Evolutionary conservation across 2,329 filamentous ascomycete genomes (phyloP).

Genomic region (Ceratocystis papillata): DNA sequence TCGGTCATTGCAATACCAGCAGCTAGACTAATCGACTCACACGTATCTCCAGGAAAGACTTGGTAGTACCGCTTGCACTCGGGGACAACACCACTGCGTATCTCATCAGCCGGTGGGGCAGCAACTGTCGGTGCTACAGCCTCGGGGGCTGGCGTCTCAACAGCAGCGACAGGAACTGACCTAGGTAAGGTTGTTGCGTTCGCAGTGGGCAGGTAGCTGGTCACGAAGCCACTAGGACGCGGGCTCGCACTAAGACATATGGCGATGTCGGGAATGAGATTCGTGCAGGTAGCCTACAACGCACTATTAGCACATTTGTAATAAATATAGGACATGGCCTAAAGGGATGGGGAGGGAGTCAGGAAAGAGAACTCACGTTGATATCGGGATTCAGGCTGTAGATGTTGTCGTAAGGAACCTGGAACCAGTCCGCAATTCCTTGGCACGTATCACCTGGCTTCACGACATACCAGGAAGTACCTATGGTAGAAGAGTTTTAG

Average conservation of each 20-base stretch:
- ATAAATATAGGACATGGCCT: not conserved
- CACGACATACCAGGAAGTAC: conserved; percentile 21
- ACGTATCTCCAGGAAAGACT: conserved; percentile 15
- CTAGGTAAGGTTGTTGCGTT: not conserved
- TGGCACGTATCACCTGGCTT: conserved; percentile 21
- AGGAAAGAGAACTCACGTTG: conserved; percentile 9
- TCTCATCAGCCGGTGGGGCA: conserved; percentile 13
- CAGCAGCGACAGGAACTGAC: not conserved
- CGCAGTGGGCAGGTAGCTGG: not conserved
- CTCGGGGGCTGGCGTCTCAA: not conserved
- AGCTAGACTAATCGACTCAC: not conserved
- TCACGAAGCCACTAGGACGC: not conserved
- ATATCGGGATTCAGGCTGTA: conserved; percentile 19
- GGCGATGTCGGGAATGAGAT: conserved; percentile 18
- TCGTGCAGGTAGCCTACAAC: conserved; percentile 18
- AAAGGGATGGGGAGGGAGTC: no score
- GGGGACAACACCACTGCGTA: not conserved
- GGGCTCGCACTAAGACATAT: conserved; percentile 13
- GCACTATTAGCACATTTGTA: not conserved
- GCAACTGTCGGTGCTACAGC: not conserved
- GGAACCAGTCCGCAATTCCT: conserved; percentile 9
- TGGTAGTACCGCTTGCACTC: conserved; percentile 18
- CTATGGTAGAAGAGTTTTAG: conserved; percentile 6
- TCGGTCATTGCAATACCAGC: not conserved
- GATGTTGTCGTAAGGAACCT: conserved; percentile 13